Percentiles rank a stretch among this genome's conserved stretches.
These are phyloP conservation scores for Megacollybia platyphylla DNA, from an alignment of 1,284 basidiomycete species.

Conservation along the genomic window DNA sequence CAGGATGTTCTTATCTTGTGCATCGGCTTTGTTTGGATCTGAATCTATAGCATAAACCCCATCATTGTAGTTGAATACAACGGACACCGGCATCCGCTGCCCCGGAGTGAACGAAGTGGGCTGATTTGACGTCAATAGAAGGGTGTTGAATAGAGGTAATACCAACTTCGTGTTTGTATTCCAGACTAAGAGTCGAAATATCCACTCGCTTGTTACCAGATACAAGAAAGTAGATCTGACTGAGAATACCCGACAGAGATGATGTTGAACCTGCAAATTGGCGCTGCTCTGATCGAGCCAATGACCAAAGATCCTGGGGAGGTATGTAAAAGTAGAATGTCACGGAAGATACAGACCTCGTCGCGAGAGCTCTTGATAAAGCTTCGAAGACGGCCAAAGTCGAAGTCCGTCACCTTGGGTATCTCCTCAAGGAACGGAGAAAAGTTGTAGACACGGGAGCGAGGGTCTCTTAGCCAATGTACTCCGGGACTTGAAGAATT, in stretches of 20 bases:
- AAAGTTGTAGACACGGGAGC: conserved; percentile 85
- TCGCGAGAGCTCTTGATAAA: conserved; percentile 82
- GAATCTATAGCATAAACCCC: conserved; percentile 78
- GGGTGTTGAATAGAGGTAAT: background rate
- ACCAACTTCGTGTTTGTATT: conserved; percentile 52
- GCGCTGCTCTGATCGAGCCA: conserved; percentile 50
- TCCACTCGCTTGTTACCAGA: conserved; percentile 55
- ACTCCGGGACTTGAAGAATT: conserved; percentile 63
- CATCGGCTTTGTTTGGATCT: conserved; percentile 32
- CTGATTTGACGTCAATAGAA: conserved; percentile 19
- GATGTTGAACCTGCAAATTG: conserved; percentile 85
- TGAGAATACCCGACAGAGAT: conserved; percentile 76
- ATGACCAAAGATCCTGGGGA: conserved; percentile 45
- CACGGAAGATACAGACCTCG: conserved; percentile 26
- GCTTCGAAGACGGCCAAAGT: conserved; percentile 68
- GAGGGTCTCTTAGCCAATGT: conserved; percentile 81
- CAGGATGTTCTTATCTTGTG: conserved; percentile 59
- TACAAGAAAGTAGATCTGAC: conserved; percentile 83
- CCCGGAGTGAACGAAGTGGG: conserved; percentile 63
- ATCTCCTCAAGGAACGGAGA: conserved; percentile 57
- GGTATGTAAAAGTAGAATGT: background rate
- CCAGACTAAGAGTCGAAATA: conserved; percentile 38
- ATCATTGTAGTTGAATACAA: conserved; percentile 52
- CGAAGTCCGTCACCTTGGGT: conserved; percentile 79
- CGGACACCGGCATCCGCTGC: conserved; percentile 69